Base-by-base conservation (phyloP, 1,284 basidiomycete species). In the Pascua sp. region DNA sequence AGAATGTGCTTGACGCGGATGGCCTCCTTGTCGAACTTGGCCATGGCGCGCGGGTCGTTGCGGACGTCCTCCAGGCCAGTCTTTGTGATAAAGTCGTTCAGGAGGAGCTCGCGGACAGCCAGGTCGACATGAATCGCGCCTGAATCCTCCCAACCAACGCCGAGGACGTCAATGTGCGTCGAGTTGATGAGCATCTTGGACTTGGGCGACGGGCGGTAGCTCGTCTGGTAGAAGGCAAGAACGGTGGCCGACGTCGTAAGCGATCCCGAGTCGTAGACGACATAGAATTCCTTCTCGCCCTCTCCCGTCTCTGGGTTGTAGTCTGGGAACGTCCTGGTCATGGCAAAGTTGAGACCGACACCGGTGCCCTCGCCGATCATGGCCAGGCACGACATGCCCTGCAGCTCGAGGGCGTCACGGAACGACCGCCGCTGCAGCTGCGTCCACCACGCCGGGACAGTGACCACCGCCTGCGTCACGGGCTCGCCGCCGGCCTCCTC, bases 191-290 rank as follows among this genome's bases (percentile, higher is more conserved):
- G 64, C 39, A 68, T 76, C 66, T 80, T 81, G 38, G 74, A 73
- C 55, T 73, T 81, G 51, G 78, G 77, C 44, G 71, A 71, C 18
- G 77, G 69, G 16, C 74, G 64, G 47, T 69, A 64, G 40, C 68
- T 69, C 12, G 80, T 80, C n/a, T 86, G 82, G 47, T 82, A 81
- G 75, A 98, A 91, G 10, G 85, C 84, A 42, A 90, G 88, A 17
- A 99, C 80, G 0, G 93, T 93, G 0, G 94, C 93, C 36, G 87
- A 85, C 37, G 91, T 89, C 0, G 90, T 84, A 4, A 90, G 87
- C 2, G 93, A 90, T 42, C 96, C 95, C 1, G 91, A 89, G 70
- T 98, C 96, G 77, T 90, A 98, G 62, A 98, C 88, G 64, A 98
- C 78, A 72, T 98, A 93, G 73, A 87, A 85, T 75, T 96, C 93